A percentile compares a stretch with the other conserved stretches of the same genome.
These are phyloP conservation scores for Agaricus subrufescens DNA, from an alignment of 768 basidiomycete genomes.

Conservation along the genomic window DNA sequence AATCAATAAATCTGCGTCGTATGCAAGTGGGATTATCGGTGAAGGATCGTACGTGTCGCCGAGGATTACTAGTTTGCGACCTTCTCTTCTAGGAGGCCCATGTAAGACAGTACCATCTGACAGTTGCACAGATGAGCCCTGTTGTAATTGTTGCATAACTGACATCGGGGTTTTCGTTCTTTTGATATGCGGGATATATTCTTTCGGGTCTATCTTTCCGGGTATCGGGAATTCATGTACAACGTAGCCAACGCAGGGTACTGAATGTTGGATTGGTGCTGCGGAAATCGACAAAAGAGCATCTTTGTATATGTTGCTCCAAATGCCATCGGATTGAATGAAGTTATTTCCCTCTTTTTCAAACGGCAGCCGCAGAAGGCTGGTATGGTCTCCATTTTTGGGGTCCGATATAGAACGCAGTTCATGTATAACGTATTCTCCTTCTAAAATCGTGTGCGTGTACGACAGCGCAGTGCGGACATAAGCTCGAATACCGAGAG, in stretches of 20 bases:
- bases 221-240: constrained; percentile 66
- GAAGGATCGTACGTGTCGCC: constrained; percentile 85
- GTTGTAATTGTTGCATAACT: constrained; percentile 61
- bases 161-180: constrained; percentile 68
- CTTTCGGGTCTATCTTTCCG: constrained; percentile 68
- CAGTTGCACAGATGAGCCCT: constrained; percentile 58
- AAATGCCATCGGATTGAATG: constrained; percentile 49
- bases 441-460: constrained; percentile 63
- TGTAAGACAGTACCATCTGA: constrained; percentile 68
- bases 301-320: constrained; percentile 62
- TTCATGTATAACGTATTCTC: constrained; percentile 80
- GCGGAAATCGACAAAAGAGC: constrained; percentile 60
- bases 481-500: constrained; percentile 77
- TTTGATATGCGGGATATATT: constrained; percentile 64
- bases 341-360: constrained; percentile 70
- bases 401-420: constrained; percentile 63
- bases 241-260: constrained; percentile 79
- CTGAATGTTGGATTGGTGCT: constrained; percentile 75
- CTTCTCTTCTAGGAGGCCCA: constrained; percentile 60
- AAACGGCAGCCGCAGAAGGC: constrained; percentile 39
- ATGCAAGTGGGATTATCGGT: constrained; percentile 54
- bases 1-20: constrained; percentile 66
- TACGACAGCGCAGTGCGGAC: constrained; percentile 63
- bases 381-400: constrained; percentile 40
- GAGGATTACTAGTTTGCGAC: constrained; percentile 75